Base-by-base conservation (phyloP, 371 early-diverging fungal genomes). In the Mucor racemosus region DNA sequence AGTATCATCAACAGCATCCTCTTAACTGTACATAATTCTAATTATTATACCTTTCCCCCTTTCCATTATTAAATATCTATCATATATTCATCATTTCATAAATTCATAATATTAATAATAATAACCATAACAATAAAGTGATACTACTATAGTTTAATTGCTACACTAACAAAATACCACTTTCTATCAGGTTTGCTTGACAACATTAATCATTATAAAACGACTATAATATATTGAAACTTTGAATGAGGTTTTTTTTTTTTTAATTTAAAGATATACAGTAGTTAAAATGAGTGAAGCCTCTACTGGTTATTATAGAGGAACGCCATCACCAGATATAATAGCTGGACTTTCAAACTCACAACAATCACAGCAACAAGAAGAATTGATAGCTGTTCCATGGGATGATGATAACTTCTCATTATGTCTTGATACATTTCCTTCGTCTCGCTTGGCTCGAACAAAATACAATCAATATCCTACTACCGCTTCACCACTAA, bases 331-430 rank as follows among this genome's bases (percentile, higher is more conserved):
- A 0, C 13, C 26, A 0, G 26, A 50, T 21, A 26, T 8, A 50
- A 9, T 0, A 4, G 10, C 6, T 17, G 44, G 14, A 19, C 8
- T 50, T 8, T 11, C 46, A 38, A 2, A 9, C 15, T 34, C 42
- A n/a, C 44, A 44, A 7, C 42, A 42, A 15, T 5, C 46, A 17
- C 46, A 3, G 0, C 50, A 50, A 0, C 44, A 44, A 17, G 17
- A n/a, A 3, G 58, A 38, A 11, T 1, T 64, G 3, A 35, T 64
- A 6, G 11, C 38, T 3, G 17, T 66, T 35, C 71, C 71, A 13
- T 71, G 71, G 71, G 71, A 71, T 3, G 42, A 71, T 33, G 66
- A 71, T 50, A 39, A 50, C 14, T 71, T 71, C 14, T 46, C 66
- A 11, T 41, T 71, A 10, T 14, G 58, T 26, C 63, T 71, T 7